phyloP scores from a whole-genome alignment of 371 early-diverging fungal genomes.

The Haplosporangium sp. region DNA sequence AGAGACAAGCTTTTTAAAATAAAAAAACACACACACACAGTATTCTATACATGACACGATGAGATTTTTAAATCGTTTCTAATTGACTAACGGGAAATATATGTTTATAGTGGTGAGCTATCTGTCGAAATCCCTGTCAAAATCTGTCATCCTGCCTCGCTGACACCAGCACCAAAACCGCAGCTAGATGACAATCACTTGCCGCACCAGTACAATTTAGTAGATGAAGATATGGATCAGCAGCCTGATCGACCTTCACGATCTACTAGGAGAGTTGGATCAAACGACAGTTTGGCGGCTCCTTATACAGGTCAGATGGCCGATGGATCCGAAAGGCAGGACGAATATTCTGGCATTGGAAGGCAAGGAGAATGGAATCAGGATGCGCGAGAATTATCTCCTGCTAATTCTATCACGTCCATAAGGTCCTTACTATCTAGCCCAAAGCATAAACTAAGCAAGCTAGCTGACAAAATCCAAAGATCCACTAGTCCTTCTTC shows the following conservation, averaged over 20 bases:
- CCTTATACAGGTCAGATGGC: conserved; percentile 15
- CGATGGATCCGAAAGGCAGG: conserved; percentile 18
- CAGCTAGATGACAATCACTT: conserved; percentile 57
- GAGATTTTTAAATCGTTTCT: too few relatives aligned
- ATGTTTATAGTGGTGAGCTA: conserved; percentile 58
- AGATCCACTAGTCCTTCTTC: conserved; percentile 57
- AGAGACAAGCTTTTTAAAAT: not conserved
- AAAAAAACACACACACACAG: not conserved
- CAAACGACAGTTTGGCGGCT: conserved; percentile 20
- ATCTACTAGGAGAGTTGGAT: conserved; percentile 33
- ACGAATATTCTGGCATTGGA: conserved; percentile 15
- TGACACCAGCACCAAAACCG: conserved; percentile 59
- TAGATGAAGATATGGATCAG: conserved; percentile 48
- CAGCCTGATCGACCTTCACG: conserved; percentile 27
- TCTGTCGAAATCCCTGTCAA: conserved; percentile 65
- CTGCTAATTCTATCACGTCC: conserved; percentile 53
- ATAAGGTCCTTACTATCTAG: conserved; percentile 39
- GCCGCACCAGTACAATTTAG: conserved; percentile 57
- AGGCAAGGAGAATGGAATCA: conserved; percentile 47
- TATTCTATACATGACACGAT: too few relatives aligned
- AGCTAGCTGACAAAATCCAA: conserved; percentile 54
- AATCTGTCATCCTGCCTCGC: conserved; percentile 66
- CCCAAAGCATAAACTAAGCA: conserved; percentile 39
- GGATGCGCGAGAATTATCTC: conserved; percentile 34
- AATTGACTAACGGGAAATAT: not conserved